Base-by-base conservation (phyloP, 805 yeast genomes). In the Huiozyma naganishii region DNA sequence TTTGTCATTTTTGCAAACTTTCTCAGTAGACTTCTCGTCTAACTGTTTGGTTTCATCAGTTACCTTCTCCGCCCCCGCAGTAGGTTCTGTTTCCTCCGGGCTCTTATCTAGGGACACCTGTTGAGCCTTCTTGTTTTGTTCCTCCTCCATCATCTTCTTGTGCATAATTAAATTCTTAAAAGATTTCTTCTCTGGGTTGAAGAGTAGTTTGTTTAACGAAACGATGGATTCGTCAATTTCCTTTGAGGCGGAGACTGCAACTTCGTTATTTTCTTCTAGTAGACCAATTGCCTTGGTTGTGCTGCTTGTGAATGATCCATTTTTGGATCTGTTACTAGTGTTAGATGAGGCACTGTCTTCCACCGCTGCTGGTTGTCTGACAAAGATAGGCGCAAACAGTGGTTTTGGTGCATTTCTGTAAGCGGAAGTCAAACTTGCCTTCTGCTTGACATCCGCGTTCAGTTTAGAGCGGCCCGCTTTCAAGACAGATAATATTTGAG, bases 361-460 rank as follows among this genome's bases (percentile, higher is more conserved):
- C 13, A 35, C 36, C 8, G 27, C 8, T 17, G 27, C 11, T n/a
- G 13, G 40, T 5, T 27, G 27, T 5, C 8, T 30, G 11, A 30
- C 33, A n/a, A 3, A 10, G 8, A 27, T 29, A 8, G 48, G 42
- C 35, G 65, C 58, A 48, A 76, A 76, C 37, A 78, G 58, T 2
- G 83, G 79, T 46, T 71, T 77, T 40, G 92, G 90, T 0, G 81
- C 72, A 34, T 82, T 63, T 55, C 76, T 75, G 51, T 78, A 80
- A 0, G 83, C 80, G 13, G 77, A 66, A 39, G 76, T 55, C 37
- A 83, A 64, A n/a, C 78, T 74, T 27, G 74, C 76, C 40, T 76
- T 73, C 59, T 80, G 82, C 61, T 77, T 81, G 40, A 64, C 66
- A 35, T 68, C 60, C 3, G 67, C 62, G 23, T 64, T 61, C 6